Percentiles rank a stretch among this genome's conserved stretches.
phyloP scores from a whole-genome alignment of 306 rosid species.

The Sicyos baderoa region DNA sequence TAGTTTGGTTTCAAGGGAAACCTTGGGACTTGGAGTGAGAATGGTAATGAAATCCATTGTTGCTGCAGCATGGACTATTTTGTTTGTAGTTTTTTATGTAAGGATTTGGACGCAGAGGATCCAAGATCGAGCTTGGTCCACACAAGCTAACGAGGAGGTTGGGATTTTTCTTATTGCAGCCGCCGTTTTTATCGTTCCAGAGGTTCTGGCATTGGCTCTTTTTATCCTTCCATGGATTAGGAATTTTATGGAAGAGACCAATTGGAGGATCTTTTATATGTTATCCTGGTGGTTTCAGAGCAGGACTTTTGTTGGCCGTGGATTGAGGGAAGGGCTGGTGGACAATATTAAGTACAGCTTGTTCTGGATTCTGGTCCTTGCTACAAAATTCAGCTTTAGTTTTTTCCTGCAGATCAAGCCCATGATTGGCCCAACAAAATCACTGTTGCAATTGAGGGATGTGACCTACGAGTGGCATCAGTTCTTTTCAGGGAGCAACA shows the following conservation, averaged over 20 bases:
- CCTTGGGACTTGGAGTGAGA: constrained; percentile 60
- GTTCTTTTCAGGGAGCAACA: constrained; percentile 40
- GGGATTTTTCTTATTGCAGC: constrained; percentile 53
- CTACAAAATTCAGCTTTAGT: constrained; percentile 75
- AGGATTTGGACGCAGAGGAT: constrained; percentile 72
- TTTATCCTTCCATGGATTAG: constrained; percentile 80
- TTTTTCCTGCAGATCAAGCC: constrained; percentile 87
- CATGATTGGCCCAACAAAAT: constrained; percentile 66
- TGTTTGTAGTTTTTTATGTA: constrained; percentile 61
- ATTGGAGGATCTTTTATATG: constrained; percentile 74
- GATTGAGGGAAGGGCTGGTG: constrained; percentile 79
- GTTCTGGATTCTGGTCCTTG: constrained; percentile 78
- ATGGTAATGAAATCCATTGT: constrained; percentile 62
- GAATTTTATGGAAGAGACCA: constrained; percentile 69
- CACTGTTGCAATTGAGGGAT: constrained; percentile 31
- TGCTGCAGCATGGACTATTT: constrained; percentile 60
- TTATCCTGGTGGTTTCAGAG: constrained; percentile 93
- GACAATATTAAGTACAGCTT: constrained; percentile 68
- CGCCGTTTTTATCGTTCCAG: constrained; percentile 56
- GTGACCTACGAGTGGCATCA: constrained; percentile 60
- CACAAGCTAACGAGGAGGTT: constrained; percentile 46
- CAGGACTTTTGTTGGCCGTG: constrained; percentile 86
- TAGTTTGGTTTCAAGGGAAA: constrained; percentile 78
- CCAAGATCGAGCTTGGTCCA: constrained; percentile 53
- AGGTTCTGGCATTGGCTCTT: constrained; percentile 60